Percentiles rank a stretch among this genome's conserved stretches.
Evolutionary conservation across 2,329 filamentous ascomycete genomes (phyloP).

Genomic region (Westerdykella ornata): DNA sequence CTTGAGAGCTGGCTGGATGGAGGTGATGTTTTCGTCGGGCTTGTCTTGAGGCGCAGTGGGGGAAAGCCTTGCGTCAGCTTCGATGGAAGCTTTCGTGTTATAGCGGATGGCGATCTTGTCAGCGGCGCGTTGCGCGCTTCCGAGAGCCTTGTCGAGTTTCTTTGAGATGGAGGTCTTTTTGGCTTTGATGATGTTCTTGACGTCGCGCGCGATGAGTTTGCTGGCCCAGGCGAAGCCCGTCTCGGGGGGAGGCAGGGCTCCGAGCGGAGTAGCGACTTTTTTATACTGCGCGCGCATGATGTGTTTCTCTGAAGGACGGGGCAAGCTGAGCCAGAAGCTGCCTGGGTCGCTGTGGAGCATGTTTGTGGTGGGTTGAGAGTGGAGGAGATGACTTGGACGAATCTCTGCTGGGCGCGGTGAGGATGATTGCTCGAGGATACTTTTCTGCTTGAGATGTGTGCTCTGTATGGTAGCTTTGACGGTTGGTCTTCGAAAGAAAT

Average conservation of each 20-base stretch:
- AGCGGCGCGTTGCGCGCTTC: neutral
- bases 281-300: too few species aligned
- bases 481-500: too few species aligned
- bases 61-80: too few species aligned
- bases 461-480: too few species aligned
- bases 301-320: neutral
- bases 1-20: neutral
- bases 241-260: slow-evolving; percentile 1
- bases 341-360: too few species aligned
- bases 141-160: neutral
- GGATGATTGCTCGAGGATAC: too few species aligned
- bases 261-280: neutral
- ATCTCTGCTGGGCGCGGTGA: too few species aligned
- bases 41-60: neutral
- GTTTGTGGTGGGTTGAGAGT: too few species aligned
- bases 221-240: slow-evolving; percentile 5
- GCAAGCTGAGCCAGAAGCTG: too few species aligned
- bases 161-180: neutral
- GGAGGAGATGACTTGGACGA: too few species aligned
- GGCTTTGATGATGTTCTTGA: neutral
- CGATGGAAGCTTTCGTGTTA: neutral
- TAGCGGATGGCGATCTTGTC: neutral
- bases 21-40: neutral
- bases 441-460: too few species aligned
- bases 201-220: slow-evolving; percentile 16